These are phyloP conservation scores for Mortierella sp. DNA, from an alignment of 371 early-diverging fungal species.

Conservation along the genomic window DNA sequence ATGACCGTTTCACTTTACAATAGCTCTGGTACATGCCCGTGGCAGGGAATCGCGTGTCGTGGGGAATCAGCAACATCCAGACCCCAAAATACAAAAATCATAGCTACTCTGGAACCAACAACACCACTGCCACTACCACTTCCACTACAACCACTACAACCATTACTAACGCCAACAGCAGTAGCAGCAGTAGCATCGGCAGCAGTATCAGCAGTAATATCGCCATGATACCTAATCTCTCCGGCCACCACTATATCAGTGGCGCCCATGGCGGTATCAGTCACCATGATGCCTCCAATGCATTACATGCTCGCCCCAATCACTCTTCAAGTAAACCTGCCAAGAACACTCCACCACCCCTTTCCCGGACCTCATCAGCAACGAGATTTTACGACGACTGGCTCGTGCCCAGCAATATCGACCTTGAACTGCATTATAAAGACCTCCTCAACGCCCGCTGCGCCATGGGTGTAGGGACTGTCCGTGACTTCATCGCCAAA, in stretches of 20 bases:
- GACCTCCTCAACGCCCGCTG: slow-evolving; percentile 31
- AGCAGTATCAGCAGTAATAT: not conserved
- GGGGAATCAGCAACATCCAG: slow-evolving; percentile 28
- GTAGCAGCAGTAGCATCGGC: not conserved
- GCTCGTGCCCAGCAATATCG: slow-evolving; percentile 4
- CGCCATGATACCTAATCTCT: not conserved
- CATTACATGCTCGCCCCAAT: not conserved
- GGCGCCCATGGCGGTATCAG: not conserved
- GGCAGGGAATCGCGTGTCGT: slow-evolving; percentile 27
- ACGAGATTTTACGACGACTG: slow-evolving; percentile 44
- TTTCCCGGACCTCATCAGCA: slow-evolving; percentile 9
- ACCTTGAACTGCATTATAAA: slow-evolving; percentile 19
- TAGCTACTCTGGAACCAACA: slow-evolving; percentile 12
- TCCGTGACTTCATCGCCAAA: slow-evolving; percentile 34
- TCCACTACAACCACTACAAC: not conserved
- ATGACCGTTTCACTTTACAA: not conserved
- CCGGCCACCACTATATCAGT: not conserved
- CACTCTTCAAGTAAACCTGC: not conserved
- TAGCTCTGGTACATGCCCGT: slow-evolving; percentile 50
- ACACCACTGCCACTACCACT: not conserved
- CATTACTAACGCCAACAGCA: not conserved
- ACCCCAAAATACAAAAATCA: slow-evolving; percentile 30
- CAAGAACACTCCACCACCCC: not conserved
- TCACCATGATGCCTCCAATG: not conserved
- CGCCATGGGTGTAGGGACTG: slow-evolving; percentile 31